Conservation (phyloP, 2,329 filamentous ascomycete species). For the Aspergillus terreus region DNA sequence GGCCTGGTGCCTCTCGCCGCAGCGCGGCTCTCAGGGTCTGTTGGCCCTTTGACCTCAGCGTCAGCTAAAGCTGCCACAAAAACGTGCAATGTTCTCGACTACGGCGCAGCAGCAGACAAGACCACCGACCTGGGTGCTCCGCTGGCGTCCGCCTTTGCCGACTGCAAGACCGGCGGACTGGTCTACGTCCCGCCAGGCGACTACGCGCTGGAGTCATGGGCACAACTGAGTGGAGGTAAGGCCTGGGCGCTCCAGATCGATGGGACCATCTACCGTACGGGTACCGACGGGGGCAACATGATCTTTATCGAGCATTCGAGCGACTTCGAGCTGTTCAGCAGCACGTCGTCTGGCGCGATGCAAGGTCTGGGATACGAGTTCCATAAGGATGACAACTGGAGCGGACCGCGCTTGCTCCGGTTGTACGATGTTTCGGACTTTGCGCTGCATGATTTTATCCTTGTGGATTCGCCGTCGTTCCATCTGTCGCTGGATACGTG, state of each 20-base stretch:
- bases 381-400: conserved; percentile 38
- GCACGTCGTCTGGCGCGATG: conserved; percentile 49
- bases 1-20: conserved; percentile 24
- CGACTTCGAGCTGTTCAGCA: conserved; percentile 55
- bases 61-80: conserved; percentile 45
- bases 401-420: conserved; percentile 45
- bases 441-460: conserved; percentile 48
- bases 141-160: conserved; percentile 47
- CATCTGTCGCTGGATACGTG: conserved; percentile 52
- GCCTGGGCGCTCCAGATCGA: conserved; percentile 52
- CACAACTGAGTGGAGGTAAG: conserved; percentile 45
- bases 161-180: conserved; percentile 50
- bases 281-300: conserved; percentile 51
- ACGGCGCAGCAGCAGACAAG: conserved; percentile 51
- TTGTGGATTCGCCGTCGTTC: conserved; percentile 50
- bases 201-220: conserved; percentile 51
- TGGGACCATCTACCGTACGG: conserved; percentile 52
- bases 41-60: conserved; percentile 44
- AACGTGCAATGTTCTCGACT: conserved; percentile 51
- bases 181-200: conserved; percentile 49
- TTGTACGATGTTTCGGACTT: conserved; percentile 46
- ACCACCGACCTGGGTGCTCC: conserved; percentile 51
- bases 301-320: conserved; percentile 48
- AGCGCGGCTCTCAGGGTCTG: conserved; percentile 40
- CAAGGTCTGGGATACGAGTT: conserved; percentile 52